phyloP scores from a whole-genome alignment of 106 monocot species.

The Dioscorea zingiberensis region DNA sequence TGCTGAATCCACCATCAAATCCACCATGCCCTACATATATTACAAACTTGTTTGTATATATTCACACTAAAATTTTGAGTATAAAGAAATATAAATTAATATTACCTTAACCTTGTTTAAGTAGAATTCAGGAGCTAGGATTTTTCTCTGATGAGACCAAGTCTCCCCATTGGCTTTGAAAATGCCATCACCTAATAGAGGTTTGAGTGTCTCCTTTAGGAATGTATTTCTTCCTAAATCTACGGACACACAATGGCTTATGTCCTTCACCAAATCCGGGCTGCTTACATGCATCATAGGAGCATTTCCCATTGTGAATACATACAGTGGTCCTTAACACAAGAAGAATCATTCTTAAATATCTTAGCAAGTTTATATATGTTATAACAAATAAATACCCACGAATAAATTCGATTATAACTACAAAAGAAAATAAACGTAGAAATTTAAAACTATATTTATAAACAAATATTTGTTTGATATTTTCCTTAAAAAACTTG shows the following conservation, averaged over 20 bases:
- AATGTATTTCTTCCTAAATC: conserved; percentile 50
- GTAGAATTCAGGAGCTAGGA: conserved; percentile 76
- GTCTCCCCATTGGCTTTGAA: conserved; percentile 45
- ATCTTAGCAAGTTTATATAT: no score
- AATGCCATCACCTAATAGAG: conserved; percentile 60
- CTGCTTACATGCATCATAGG: conserved; percentile 48
- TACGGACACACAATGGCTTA: conserved; percentile 44
- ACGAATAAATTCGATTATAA: no score
- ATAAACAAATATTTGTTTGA: no score
- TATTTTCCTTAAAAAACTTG: no score
- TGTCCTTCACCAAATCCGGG: conserved; percentile 51
- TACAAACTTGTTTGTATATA: not conserved
- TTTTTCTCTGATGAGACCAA: conserved; percentile 69
- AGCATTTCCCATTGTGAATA: conserved; percentile 33
- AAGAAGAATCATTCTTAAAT: no score
- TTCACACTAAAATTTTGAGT: not conserved
- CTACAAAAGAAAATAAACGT: no score
- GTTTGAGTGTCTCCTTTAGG: conserved; percentile 41
- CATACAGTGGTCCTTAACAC: conserved; percentile 42
- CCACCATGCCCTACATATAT: conserved; percentile 51
- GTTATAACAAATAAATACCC: no score
- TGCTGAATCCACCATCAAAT: conserved; percentile 54
- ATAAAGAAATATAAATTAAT: not conserved
- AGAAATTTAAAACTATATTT: no score
- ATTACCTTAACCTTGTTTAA: conserved; percentile 68